phyloP scores from a whole-genome alignment of 2,329 filamentous ascomycete species.

The Domatiomyces catenatus region DNA sequence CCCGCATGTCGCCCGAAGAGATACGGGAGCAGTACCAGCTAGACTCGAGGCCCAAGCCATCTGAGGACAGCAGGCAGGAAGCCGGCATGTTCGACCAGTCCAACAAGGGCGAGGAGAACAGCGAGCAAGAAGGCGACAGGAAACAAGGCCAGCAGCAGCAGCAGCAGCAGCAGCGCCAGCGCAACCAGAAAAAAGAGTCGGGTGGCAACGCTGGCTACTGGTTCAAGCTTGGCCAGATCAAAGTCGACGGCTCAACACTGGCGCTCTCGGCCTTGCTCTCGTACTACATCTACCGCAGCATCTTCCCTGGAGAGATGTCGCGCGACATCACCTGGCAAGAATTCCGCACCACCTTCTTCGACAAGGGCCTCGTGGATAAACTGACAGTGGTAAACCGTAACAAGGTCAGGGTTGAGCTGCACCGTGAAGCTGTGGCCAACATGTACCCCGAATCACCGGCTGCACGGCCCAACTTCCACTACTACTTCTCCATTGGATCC shows the following conservation, averaged over 20 bases:
- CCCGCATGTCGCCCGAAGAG: slow-evolving; percentile 35
- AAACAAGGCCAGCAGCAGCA: slow-evolving; percentile 18
- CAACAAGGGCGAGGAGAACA: slow-evolving; percentile 16
- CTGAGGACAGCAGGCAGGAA: slow-evolving; percentile 9
- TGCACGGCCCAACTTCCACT: slow-evolving; percentile 54
- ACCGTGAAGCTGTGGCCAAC: slow-evolving; percentile 55
- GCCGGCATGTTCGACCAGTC: slow-evolving; percentile 13
- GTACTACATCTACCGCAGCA: slow-evolving; percentile 47
- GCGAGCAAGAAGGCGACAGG: slow-evolving; percentile 17
- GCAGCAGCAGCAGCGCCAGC: slow-evolving; percentile 24
- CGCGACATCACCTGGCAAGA: slow-evolving; percentile 97
- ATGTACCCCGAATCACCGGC: slow-evolving; percentile 65
- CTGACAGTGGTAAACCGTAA: slow-evolving; percentile 64
- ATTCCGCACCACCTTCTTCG: slow-evolving; percentile 79
- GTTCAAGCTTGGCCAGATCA: slow-evolving; percentile 31
- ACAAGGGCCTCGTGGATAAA: slow-evolving; percentile 91
- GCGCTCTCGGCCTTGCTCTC: slow-evolving; percentile 44
- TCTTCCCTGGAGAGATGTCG: slow-evolving; percentile 50
- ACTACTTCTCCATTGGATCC: slow-evolving; percentile 92
- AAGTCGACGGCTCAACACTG: slow-evolving; percentile 39
- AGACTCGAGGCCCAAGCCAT: slow-evolving; percentile 13
- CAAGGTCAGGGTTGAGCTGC: slow-evolving; percentile 64
- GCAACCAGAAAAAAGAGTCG: slow-evolving; percentile 20
- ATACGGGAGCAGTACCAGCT: slow-evolving; percentile 21
- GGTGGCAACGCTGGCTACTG: slow-evolving; percentile 14